Evolutionary conservation across 73 alveolate species (phyloP).

Genomic region (Tetrahymena borealis): DNA sequence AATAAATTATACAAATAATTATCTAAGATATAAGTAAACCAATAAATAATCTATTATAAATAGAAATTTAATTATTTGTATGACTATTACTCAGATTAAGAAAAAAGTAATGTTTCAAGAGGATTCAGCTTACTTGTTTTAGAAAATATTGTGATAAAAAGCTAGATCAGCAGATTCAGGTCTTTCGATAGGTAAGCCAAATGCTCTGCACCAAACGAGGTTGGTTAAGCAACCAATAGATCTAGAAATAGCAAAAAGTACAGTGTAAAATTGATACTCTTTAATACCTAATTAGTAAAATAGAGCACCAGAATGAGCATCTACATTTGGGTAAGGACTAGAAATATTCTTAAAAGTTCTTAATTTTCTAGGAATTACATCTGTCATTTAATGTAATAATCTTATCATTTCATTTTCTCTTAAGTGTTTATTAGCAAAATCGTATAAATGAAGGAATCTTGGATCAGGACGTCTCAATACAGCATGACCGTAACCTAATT

Average conservation of each 20-base stretch:
- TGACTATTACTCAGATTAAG: no score
- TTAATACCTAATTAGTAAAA: constrained; percentile 73
- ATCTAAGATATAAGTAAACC: no score
- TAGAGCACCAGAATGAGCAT: constrained; percentile 86
- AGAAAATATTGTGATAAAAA: neutral
- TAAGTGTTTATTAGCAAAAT: constrained; percentile 60
- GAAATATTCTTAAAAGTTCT: constrained; percentile 53
- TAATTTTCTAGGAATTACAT: constrained; percentile 69
- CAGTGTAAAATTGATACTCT: constrained; percentile 67
- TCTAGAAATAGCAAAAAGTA: constrained; percentile 87
- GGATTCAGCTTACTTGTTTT: neutral
- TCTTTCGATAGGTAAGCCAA: constrained; percentile 85
- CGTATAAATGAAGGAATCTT: constrained; percentile 55
- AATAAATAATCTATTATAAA: no score
- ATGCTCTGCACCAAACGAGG: constrained; percentile 81
- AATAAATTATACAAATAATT: no score
- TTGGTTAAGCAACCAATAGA: constrained; percentile 82
- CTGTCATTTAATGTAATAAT: constrained; percentile 59
- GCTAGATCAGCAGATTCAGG: constrained; percentile 45
- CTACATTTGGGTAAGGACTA: constrained; percentile 95
- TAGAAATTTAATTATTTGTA: no score
- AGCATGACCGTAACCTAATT: constrained; percentile 88
- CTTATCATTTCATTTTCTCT: constrained; percentile 62
- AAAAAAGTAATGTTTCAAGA: no score
- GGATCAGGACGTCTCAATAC: constrained; percentile 94